These are phyloP conservation scores for Arbutus unedo DNA, from an alignment of 148 eudicot species.

Conservation along the genomic window DNA sequence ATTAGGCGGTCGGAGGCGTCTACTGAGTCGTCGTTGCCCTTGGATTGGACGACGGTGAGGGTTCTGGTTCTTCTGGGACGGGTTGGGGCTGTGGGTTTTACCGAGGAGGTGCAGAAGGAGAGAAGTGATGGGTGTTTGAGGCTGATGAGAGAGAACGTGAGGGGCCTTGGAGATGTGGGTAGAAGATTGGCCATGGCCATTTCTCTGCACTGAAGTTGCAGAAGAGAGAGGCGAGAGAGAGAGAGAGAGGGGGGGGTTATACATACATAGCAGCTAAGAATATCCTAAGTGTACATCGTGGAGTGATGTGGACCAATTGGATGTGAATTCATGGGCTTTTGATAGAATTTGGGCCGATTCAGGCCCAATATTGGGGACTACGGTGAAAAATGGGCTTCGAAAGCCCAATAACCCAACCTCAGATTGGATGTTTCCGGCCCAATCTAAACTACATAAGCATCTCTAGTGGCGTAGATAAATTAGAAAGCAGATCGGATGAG, in stretches of 20 bases:
- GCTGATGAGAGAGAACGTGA: conserved; percentile 20
- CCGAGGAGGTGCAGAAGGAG: conserved; percentile 15
- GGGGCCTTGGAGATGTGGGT: conserved; percentile 28
- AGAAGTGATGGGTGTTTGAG: conserved; percentile 24
- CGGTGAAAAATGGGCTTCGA: background rate
- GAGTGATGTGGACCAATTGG: background rate
- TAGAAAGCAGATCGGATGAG: too few relatives aligned
- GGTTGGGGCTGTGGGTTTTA: conserved; percentile 16
- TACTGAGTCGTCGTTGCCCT: conserved; percentile 21
- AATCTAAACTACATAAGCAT: too few relatives aligned
- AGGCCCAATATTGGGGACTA: background rate
- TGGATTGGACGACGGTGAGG: conserved; percentile 37
- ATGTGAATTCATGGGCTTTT: background rate
- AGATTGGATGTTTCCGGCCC: background rate
- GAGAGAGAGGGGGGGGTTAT: too few relatives aligned
- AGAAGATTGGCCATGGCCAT: conserved; percentile 47
- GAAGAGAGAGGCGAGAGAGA: background rate
- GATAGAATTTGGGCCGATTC: background rate
- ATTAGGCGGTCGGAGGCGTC: conserved; percentile 84
- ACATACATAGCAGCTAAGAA: too few relatives aligned
- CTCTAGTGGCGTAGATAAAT: too few relatives aligned
- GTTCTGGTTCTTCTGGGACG: conserved; percentile 19
- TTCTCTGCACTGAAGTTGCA: background rate
- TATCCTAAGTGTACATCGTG: too few relatives aligned
- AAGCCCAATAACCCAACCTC: background rate